phyloP scores from a whole-genome alignment of 2,329 filamentous ascomycete genomes.

The Scedosporium aurantiacum region DNA sequence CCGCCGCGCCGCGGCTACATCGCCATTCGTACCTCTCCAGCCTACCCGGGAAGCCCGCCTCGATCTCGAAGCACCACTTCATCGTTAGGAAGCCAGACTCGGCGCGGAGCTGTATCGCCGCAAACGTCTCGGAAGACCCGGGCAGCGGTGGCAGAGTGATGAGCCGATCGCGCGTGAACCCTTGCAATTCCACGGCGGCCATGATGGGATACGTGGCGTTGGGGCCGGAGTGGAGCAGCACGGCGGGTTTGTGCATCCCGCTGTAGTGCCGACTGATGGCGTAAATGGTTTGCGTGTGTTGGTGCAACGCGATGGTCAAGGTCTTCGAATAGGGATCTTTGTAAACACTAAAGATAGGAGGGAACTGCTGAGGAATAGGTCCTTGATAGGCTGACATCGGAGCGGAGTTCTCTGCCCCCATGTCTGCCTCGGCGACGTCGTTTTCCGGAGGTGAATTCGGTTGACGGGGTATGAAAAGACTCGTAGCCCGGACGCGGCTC shows the following conservation, averaged over 20 bases:
- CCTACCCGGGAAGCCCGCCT: conserved; percentile 16
- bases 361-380: conserved; percentile 5
- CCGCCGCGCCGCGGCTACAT: conserved; percentile 22
- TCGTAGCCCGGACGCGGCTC: background rate
- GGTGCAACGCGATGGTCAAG: conserved; percentile 6
- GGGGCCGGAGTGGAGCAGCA: conserved; percentile 7
- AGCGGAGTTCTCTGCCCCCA: background rate
- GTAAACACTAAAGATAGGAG: conserved; percentile 7
- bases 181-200: conserved; percentile 3
- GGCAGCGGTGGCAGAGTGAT: conserved; percentile 10
- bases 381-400: background rate
- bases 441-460: background rate
- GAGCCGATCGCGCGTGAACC: background rate
- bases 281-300: conserved; percentile 4
- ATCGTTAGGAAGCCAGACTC: conserved; percentile 9
- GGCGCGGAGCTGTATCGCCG: conserved; percentile 9
- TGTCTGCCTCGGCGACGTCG: background rate
- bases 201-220: background rate
- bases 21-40: conserved; percentile 33
- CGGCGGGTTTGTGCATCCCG: background rate
- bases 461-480: background rate
- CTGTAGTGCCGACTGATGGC: background rate
- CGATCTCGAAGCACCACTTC: conserved; percentile 22
- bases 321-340: conserved; percentile 4
- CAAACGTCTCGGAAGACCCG: conserved; percentile 4